Base-by-base conservation (phyloP, 495 filamentous ascomycete species). In the Lasiosphaeria ovina region DNA sequence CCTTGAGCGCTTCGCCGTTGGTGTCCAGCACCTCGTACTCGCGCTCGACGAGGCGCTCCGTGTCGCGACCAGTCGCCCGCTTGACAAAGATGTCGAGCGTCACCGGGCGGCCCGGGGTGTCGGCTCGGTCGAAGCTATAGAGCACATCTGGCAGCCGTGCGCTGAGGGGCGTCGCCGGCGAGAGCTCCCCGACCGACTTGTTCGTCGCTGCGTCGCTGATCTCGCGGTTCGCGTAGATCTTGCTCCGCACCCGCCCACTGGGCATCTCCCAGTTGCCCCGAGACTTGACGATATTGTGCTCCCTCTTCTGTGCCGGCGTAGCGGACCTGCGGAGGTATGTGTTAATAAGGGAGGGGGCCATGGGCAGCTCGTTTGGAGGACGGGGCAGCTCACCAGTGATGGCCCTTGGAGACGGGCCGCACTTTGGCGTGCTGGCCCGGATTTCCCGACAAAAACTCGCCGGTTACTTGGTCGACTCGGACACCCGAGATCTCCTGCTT, bases 1-100 rank as follows among this genome's bases (percentile, higher is more conserved):
- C 78, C 62, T 70, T 75, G 3, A 79, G 67, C 7, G 71, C 66
- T 55, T 80, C 71, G 8, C 78, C 78, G 14, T 77, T 74, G 44
- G 62, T 67, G 58, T 79, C 77, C 9, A 80, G 54, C 44, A 80
- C 73, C 66, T 78, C 78, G 54, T 79, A 80, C 64, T 80, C 78
- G 64, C 73, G 73, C 67, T 77, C 75, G 24, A 80, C 74, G n/a
- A 79, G 68, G 45, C 67, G 69, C 68, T 80, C 78, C 44, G 74
- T 79, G 38, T 74, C 77, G 35, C 71, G 69, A 9, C 64, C 66
- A 24, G 70, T 71, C 33, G 68, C 54, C 2, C 24, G 24, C 71
- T 77, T 79, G 57, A 80, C 69, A 52, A 79, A 79, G 49, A 72
- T 66, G 24, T 77, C 78, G 10, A 80, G 71, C 24, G 74, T 66